Base-by-base conservation (phyloP, 495 filamentous ascomycete genomes). In the Schizothecium vesticola region DNA sequence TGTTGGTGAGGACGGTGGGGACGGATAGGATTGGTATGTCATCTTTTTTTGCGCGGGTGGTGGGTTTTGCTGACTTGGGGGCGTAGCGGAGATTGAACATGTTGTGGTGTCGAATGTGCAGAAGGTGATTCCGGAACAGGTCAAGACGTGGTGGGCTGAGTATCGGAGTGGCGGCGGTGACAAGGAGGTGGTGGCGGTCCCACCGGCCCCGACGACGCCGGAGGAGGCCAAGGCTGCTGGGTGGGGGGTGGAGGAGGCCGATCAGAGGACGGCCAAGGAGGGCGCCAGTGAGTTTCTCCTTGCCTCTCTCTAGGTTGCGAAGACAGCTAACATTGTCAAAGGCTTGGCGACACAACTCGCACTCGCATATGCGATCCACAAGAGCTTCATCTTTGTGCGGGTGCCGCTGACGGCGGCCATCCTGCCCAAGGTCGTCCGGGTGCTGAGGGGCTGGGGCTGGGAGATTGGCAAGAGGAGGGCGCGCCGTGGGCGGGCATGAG, bases 351-450 rank as follows among this genome's bases (percentile, higher is more conserved):
- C 95, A 4, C 93, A 97, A 72, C 81, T 98, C 26, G 95, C 91
- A 16, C 86, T 99, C 16, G 96, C 95, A 7, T 99, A 99, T 72
- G 95, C 94, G 0, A 90, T 99, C 63, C 95, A 99, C 83, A 99
- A 99, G 80, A 95, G 90, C 69, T 94, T 99, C 78, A 97, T 99
- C 63, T 97, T 99, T 78, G 79, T 98, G 64, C 86, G 95, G 10
- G 91, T 99, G 3, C 95, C 95, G 3, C 75, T 97, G 70, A 93
- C 95, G 3, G 94, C 90, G 13, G 94, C 92, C 1, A 85, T 97
- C 16, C 92, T 91, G 8, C 95, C 96, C 3, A 97, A 95, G 76
- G 89, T 98, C 12, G 95, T 97, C 68, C 93, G 92, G 79, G 85
- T 87, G 19, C 82, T 99, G 5, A 81, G 95, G 65, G 83, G 87